A percentile compares a stretch with the other conserved stretches of the same genome.
Evolutionary conservation across 2,329 filamentous ascomycete genomes (phyloP).

Genomic region (Lojkania enalia): DNA sequence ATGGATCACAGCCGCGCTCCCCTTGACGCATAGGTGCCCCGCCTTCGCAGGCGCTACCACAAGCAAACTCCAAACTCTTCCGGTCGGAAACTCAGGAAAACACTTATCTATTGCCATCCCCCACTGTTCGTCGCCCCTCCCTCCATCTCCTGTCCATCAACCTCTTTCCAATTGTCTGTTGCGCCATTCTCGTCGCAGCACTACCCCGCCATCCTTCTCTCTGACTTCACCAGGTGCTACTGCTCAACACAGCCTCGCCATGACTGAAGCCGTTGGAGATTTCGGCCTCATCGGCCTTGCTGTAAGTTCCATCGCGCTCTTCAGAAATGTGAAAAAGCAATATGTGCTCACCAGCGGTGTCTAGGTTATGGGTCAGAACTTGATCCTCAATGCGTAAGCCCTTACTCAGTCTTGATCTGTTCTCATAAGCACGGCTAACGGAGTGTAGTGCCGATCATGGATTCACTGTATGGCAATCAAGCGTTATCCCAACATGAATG

Average conservation of each 20-base stretch:
- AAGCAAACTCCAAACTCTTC: conserved; percentile 37
- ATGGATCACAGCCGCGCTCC: conserved; percentile 2
- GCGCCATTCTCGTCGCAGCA: conserved; percentile 30
- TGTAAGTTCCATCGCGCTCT: conserved; percentile 30
- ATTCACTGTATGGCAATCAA: conserved; percentile 67
- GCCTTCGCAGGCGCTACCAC: conserved; percentile 31
- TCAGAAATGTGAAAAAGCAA: background rate
- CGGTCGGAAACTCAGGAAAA: conserved; percentile 32
- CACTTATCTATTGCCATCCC: conserved; percentile 40
- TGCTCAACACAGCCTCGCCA: conserved; percentile 28
- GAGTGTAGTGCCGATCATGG: conserved; percentile 57
- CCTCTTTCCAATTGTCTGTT: conserved; percentile 28
- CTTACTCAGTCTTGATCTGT: conserved; percentile 14
- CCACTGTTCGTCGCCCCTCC: conserved; percentile 20
- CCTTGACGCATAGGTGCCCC: conserved; percentile 28
- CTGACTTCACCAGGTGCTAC: conserved; percentile 11
- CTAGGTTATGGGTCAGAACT: conserved; percentile 56
- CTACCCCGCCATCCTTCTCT: conserved; percentile 30
- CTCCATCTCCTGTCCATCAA: conserved; percentile 26
- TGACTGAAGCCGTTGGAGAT: conserved; percentile 52
- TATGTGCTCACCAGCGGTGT: conserved; percentile 22
- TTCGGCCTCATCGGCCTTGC: conserved; percentile 59
- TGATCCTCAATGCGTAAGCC: conserved; percentile 57
- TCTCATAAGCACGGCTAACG: conserved; percentile 31
- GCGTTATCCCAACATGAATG: conserved; percentile 4